Conservation (phyloP, 2,329 filamentous ascomycete species). For the Pseudodiploospora longispora region DNA sequence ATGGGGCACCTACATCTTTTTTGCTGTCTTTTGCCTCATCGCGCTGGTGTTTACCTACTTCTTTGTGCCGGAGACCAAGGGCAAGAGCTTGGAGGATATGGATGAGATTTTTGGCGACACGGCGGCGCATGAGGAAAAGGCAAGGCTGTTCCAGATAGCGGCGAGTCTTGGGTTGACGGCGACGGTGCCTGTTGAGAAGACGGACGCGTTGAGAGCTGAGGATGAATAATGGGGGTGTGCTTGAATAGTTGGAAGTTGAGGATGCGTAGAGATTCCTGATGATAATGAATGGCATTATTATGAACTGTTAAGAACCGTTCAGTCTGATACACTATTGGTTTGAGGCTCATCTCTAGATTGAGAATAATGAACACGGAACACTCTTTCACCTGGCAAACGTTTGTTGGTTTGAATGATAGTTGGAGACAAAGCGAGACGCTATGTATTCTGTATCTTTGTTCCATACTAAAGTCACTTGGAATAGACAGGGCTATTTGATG, state of each 20-base stretch:
- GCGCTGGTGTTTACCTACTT: conserved; percentile 43
- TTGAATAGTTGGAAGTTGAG: too few species aligned
- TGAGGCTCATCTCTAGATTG: not conserved
- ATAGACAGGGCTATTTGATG: too few species aligned
- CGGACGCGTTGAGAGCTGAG: conserved; percentile 5
- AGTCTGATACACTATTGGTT: too few species aligned
- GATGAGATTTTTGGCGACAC: conserved; percentile 37
- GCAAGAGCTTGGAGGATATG: conserved; percentile 49
- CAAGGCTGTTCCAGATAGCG: conserved; percentile 17
- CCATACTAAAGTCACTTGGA: too few species aligned
- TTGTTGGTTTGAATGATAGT: too few species aligned
- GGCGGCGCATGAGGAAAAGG: conserved; percentile 27
- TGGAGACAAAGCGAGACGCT: too few species aligned
- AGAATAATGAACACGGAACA: too few species aligned
- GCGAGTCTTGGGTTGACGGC: conserved; percentile 18
- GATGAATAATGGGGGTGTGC: not conserved
- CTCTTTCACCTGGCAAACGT: too few species aligned
- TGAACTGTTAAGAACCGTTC: too few species aligned
- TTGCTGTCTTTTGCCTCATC: conserved; percentile 44
- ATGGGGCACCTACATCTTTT: conserved; percentile 53
- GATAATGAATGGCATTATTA: too few species aligned
- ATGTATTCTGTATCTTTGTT: too few species aligned
- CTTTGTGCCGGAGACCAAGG: conserved; percentile 51
- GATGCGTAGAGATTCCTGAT: too few species aligned
- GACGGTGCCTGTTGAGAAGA: conserved; percentile 13